Conservation (phyloP, 805 yeast genomes). For the Yarrowia sp. region DNA sequence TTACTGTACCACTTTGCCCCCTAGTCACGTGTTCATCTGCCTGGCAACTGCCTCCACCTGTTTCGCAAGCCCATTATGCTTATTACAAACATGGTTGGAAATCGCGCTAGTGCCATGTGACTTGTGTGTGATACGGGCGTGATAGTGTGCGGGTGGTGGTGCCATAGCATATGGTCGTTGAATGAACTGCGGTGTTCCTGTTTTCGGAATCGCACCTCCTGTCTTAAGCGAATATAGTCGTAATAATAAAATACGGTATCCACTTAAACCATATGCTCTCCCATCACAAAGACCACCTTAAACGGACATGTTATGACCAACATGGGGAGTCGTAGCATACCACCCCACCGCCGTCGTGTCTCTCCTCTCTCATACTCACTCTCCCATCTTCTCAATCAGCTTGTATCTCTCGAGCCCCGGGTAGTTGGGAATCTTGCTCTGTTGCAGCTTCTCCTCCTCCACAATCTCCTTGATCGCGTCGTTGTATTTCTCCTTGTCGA, state of each 20-base stretch:
- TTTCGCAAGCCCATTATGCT: conserved; percentile 16
- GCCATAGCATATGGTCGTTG: too few relatives aligned
- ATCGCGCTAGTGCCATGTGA: conserved; percentile 18
- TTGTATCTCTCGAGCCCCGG: conserved; percentile 52
- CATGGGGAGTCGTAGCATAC: not conserved
- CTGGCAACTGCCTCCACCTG: not conserved
- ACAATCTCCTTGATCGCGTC: conserved; percentile 52
- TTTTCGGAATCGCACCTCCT: too few relatives aligned
- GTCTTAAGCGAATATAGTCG: too few relatives aligned
- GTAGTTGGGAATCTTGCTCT: conserved; percentile 49
- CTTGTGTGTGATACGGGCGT: not conserved
- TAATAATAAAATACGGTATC: too few relatives aligned
- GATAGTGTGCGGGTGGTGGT: too few relatives aligned
- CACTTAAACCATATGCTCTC: too few relatives aligned
- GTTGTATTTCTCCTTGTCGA: conserved; percentile 48
- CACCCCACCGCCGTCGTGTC: not conserved
- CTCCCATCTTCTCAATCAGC: conserved; percentile 56
- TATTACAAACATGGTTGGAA: conserved; percentile 15
- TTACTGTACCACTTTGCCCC: too few relatives aligned
- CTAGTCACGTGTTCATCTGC: too few relatives aligned
- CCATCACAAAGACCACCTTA: too few relatives aligned
- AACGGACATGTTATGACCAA: too few relatives aligned
- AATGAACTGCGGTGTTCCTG: too few relatives aligned
- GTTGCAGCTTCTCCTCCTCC: conserved; percentile 51
- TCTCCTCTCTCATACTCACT: conserved; percentile 40